A percentile compares a stretch with the other conserved stretches of the same genome.
Conservation (phyloP, 345 rosid genomes). For the Kernera saxatilis region DNA sequence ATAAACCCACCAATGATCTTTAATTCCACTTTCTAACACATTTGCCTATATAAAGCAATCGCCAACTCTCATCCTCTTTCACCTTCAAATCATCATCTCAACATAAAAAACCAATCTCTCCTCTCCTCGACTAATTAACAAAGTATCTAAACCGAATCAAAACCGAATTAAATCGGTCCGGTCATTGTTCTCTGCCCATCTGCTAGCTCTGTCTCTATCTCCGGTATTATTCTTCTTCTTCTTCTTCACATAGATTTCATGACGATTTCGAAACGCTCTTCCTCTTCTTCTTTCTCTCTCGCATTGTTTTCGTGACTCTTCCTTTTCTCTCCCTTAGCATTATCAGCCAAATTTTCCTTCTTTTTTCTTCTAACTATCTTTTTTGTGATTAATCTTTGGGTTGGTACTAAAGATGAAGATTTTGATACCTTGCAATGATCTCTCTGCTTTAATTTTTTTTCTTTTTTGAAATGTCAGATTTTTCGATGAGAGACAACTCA, state of each 20-base stretch:
- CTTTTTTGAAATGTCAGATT: background rate
- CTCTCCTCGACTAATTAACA: background rate
- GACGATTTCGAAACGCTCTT: conserved; percentile 21
- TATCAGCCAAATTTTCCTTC: background rate
- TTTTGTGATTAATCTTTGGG: background rate
- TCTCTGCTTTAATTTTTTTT: background rate
- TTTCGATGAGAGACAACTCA: background rate
- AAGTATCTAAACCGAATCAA: background rate
- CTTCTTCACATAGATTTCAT: conserved; percentile 23
- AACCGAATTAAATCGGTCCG: background rate
- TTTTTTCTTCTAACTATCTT: background rate
- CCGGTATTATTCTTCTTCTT: conserved; percentile 12
- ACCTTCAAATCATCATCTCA: conserved; percentile 3
- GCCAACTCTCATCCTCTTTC: conserved; percentile 2
- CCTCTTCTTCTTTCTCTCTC: background rate
- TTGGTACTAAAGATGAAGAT: background rate
- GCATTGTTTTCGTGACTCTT: conserved; percentile 27
- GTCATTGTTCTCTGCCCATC: background rate
- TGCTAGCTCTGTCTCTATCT: conserved; percentile 13
- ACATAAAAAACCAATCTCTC: background rate
- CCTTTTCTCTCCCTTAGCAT: background rate
- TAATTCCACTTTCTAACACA: conserved; percentile 2
- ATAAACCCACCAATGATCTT: background rate
- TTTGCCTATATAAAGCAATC: conserved; percentile 19
- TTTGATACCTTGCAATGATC: background rate